phyloP scores from a whole-genome alignment of 164 flowering plant species.

The grape (Vitis vinifera) region ASM3070453v1 NC_081823.1:9087001-9087500 shows the following conservation, averaged over 20 bases:
- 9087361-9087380: slow-evolving; percentile 55
- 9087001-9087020: slow-evolving; percentile 22
- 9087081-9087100: slow-evolving; percentile 83
- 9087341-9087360: slow-evolving; percentile 37
- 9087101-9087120: slow-evolving; percentile 85
- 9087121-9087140: slow-evolving; percentile 84
- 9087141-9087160: slow-evolving; percentile 71
- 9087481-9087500: slow-evolving; percentile 52
- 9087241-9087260: slow-evolving; percentile 52
- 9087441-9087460: slow-evolving; percentile 63
- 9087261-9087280: slow-evolving; percentile 57
- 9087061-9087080: slow-evolving; percentile 20
- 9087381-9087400: slow-evolving; percentile 42
- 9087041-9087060: slow-evolving; percentile 44
- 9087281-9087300: slow-evolving; percentile 58
- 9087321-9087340: slow-evolving; percentile 50
- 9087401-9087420: slow-evolving; percentile 60
- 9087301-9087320: slow-evolving; percentile 51
- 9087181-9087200: slow-evolving; percentile 60
- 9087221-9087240: slow-evolving; percentile 58
- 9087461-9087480: slow-evolving; percentile 44
- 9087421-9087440: slow-evolving; percentile 37
- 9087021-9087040: slow-evolving; percentile 33
- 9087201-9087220: slow-evolving; percentile 60
- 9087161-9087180: slow-evolving; percentile 73